phyloP scores from a whole-genome alignment of 2,329 filamentous ascomycete genomes.

The Fusarium sp. region DNA sequence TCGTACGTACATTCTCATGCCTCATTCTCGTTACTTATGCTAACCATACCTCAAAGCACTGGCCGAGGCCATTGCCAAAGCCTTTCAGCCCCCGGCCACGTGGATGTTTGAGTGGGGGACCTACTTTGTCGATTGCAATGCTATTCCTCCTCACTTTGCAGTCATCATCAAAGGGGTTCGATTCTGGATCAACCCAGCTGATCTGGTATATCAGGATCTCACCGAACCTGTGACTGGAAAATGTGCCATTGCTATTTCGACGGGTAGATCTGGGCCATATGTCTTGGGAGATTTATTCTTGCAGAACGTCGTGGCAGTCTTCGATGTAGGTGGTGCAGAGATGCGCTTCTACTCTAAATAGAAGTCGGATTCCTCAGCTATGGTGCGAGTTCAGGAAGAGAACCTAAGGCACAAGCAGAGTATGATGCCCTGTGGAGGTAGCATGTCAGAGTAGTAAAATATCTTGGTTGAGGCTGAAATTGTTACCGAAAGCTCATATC shows the following conservation, averaged over 20 bases:
- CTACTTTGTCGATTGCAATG: slow-evolving; percentile 62
- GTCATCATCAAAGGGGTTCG: slow-evolving; percentile 56
- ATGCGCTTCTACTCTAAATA: slow-evolving; percentile 56
- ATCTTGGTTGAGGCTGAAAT: not conserved
- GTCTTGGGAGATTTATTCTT: slow-evolving; percentile 63
- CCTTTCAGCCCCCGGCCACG: slow-evolving; percentile 59
- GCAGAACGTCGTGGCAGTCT: slow-evolving; percentile 62
- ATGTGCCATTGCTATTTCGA: slow-evolving; percentile 60
- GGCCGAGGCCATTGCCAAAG: slow-evolving; percentile 58
- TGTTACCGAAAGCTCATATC: not conserved
- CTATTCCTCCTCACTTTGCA: slow-evolving; percentile 58
- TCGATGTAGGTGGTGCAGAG: slow-evolving; percentile 59
- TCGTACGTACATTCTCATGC: slow-evolving; percentile 48
- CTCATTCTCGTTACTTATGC: not conserved
- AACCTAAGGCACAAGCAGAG: not conserved
- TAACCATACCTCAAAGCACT: slow-evolving; percentile 49
- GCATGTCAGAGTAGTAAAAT: not conserved
- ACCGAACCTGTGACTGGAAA: slow-evolving; percentile 58
- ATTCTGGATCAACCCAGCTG: slow-evolving; percentile 61
- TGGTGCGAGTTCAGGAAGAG: not conserved
- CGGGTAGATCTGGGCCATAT: slow-evolving; percentile 58
- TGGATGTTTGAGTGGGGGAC: slow-evolving; percentile 60
- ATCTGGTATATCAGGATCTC: slow-evolving; percentile 59
- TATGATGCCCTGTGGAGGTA: not conserved
- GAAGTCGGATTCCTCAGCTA: not conserved